Evolutionary conservation across 1,284 basidiomycete genomes (phyloP).

Genomic region (Puccinia hordei): DNA sequence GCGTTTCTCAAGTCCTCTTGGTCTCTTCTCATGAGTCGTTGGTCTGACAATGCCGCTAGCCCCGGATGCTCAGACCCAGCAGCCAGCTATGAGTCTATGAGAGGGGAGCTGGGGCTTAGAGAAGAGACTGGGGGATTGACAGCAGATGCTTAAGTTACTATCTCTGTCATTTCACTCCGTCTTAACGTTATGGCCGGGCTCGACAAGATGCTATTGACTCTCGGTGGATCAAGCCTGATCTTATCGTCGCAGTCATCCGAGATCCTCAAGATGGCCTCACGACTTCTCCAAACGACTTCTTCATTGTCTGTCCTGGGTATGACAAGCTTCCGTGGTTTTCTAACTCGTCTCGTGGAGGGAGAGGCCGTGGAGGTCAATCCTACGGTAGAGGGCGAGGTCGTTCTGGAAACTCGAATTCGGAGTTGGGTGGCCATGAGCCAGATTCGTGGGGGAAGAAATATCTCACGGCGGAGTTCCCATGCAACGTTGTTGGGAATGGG

Average conservation of each 20-base stretch:
- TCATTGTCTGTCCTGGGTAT: neutral
- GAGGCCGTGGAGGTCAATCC: neutral
- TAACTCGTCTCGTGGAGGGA: neutral
- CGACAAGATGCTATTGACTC: neutral
- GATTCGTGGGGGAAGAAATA: too few species aligned
- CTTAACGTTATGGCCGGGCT: neutral
- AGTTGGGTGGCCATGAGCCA: neutral
- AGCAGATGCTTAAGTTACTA: too few species aligned
- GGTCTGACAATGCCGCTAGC: too few species aligned
- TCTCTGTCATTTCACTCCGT: neutral
- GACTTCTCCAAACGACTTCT: neutral
- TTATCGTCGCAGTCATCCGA: neutral
- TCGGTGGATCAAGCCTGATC: too few species aligned
- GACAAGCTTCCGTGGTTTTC: neutral
- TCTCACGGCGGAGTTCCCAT: too few species aligned
- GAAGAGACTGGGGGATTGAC: too few species aligned
- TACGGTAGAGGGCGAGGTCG: too few species aligned
- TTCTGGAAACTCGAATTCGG: neutral
- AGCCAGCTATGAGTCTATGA: slow-evolving; percentile 3
- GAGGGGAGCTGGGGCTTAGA: neutral
- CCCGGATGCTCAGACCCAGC: neutral
- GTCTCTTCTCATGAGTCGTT: neutral
- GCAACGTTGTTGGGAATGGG: too few species aligned
- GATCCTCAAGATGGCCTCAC: neutral
- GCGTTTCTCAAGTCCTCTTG: neutral